Evolutionary conservation across 1,284 basidiomycete species (phyloP).

Genomic region (Ganoderma leucocontextum): DNA sequence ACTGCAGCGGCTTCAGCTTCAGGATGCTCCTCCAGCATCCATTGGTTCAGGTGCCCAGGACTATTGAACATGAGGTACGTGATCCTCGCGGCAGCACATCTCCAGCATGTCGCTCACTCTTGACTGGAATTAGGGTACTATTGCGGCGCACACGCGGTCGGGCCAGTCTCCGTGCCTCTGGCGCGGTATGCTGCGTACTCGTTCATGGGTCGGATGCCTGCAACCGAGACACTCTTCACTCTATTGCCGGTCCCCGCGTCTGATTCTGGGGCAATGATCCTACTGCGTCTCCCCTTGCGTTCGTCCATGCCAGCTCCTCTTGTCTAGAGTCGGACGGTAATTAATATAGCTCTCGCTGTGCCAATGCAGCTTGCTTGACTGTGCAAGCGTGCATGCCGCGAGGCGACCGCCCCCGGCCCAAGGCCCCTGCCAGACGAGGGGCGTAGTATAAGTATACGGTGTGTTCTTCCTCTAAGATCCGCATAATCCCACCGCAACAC

Average conservation of each 20-base stretch:
- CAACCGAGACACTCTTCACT: not conserved
- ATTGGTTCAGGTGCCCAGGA: not conserved
- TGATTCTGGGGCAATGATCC: slow-evolving; percentile 9
- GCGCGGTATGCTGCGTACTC: not conserved
- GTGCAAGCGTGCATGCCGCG: slow-evolving; percentile 12
- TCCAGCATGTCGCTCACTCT: not conserved
- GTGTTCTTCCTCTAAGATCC: not conserved
- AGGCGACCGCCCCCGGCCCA: slow-evolving; percentile 10
- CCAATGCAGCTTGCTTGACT: slow-evolving; percentile 12
- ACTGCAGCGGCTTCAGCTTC: not conserved
- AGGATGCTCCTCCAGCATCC: not conserved
- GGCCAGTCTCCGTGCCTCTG: not conserved
- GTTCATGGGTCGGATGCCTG: slow-evolving; percentile 1
- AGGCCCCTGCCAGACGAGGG: not conserved
- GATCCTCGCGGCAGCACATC: slow-evolving; percentile 15
- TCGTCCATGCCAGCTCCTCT: slow-evolving; percentile 10
- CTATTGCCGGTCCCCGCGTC: slow-evolving; percentile 1
- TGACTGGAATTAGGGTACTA: slow-evolving; percentile 16
- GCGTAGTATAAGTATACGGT: slow-evolving; percentile 18
- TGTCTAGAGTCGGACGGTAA: slow-evolving; percentile 7
- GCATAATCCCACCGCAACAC: slow-evolving; percentile 10
- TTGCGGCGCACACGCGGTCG: slow-evolving; percentile 22
- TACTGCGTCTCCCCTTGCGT: slow-evolving; percentile 2
- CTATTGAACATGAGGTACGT: slow-evolving; percentile 17
- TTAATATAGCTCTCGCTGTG: slow-evolving; percentile 1